Base-by-base conservation (phyloP, 2,329 filamentous ascomycete genomes). In the Ascochyta rabiei region DNA sequence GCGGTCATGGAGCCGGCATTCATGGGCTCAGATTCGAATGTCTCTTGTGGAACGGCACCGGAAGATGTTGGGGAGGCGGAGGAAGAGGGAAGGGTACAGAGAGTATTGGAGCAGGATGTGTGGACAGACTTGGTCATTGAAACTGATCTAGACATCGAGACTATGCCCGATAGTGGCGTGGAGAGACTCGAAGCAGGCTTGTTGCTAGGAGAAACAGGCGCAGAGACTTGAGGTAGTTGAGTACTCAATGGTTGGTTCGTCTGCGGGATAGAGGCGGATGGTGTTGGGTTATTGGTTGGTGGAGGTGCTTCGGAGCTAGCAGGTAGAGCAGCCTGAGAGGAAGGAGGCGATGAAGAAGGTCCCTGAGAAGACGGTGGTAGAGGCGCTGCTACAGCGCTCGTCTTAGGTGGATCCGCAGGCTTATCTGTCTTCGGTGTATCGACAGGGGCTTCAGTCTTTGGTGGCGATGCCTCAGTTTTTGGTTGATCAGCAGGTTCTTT, bases 21-120 rank as follows among this genome's bases (percentile, higher is more conserved):
- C 41, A 58, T 58, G 13, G 51, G 50, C 30, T 58, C 55, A 4
- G 50, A 43, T 18, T 58, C 55, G 13, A 53, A 53, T 3, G 55
- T 58, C 19, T 54, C 49, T 16, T 46, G 13, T 1, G 55, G 50
- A 10, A 54, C 15, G 10, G 35, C 30, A 3, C 12, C 45, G 8
- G 50, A 54, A 3, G 39, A 47, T 16, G 50, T 55, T 6, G 37
- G 18, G 0, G 55, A 47, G 15, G 12, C 34, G 8, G 50, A 50
- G 2, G 50, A 43, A 1, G 55, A 55, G 18, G 52, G 15, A 4
- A 41, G 28, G 1, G 55, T 58, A 23, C 55, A 58, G 6, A 58
- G 26, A 0, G 55, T 58, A n/a, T 54, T 54, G 10, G 55, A 58
- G 51, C 55, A 58, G 19, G 55, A 58, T 4, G 35, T 6, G 16